These are phyloP conservation scores for Metschnikowia continentalis DNA, from an alignment of 805 yeast species.

Conservation along the genomic window DNA sequence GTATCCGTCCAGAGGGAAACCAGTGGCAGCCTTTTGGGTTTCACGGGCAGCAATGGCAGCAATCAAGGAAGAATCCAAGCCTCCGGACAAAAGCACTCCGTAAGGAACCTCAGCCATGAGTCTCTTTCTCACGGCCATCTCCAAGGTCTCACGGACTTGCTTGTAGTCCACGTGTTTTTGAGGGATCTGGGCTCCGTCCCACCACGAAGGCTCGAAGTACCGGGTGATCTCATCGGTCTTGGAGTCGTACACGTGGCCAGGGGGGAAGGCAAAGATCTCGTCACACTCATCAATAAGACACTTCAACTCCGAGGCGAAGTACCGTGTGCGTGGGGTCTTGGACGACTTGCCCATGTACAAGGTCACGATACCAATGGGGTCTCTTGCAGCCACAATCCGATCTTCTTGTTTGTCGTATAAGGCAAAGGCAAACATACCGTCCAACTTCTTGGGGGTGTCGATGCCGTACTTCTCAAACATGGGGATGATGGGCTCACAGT, in stretches of 20 bases:
- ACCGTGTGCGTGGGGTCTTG: conserved; percentile 69
- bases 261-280: conserved; percentile 89
- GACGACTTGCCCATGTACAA: conserved; percentile 87
- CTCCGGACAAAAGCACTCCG: conserved; percentile 96
- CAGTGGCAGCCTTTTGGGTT: conserved; percentile 70
- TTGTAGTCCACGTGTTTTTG: conserved; percentile 68
- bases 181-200: conserved; percentile 79
- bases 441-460: conserved; percentile 89
- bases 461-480: conserved; percentile 78
- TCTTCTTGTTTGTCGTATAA: conserved; percentile 80
- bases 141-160: conserved; percentile 73
- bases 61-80: conserved; percentile 92
- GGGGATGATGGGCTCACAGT: conserved; percentile 98
- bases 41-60: conserved; percentile 98
- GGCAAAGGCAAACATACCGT: conserved; percentile 98
- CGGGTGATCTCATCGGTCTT: conserved; percentile 79
- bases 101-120: conserved; percentile 99
- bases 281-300: conserved; percentile 95
- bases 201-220: conserved; percentile 92
- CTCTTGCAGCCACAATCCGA: conserved; percentile 94
- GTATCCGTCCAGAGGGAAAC: conserved; percentile 42
- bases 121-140: conserved; percentile 96
- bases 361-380: conserved; percentile 96
- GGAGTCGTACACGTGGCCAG: conserved; percentile 96
- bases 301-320: conserved; percentile 92